Percentiles rank a stretch among this genome's conserved stretches.
Evolutionary conservation across 192 early-diverging fungal species (phyloP).

Genomic region (Coemansia sp.): DNA sequence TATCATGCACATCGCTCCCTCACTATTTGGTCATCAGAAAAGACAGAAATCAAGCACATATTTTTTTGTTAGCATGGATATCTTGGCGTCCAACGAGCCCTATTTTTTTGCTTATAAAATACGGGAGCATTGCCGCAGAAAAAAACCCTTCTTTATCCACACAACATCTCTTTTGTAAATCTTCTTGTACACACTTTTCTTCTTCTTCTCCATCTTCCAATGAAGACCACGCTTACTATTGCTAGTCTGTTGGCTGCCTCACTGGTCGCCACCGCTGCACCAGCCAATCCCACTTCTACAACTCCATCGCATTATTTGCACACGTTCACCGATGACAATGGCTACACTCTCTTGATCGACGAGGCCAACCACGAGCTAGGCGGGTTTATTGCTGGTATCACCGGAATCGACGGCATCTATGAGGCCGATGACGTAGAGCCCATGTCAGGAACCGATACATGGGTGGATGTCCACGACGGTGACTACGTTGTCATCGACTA

Average conservation of each 20-base stretch:
- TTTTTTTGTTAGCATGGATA: not conserved
- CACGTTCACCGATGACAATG: constrained; percentile 31
- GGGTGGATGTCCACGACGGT: constrained; percentile 38
- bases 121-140: not conserved
- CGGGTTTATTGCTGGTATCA: constrained; percentile 10
- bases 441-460: constrained; percentile 24
- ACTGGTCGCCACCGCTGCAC: constrained; percentile 1
- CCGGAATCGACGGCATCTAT: constrained; percentile 41
- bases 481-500: constrained; percentile 41
- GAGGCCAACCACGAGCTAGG: constrained; percentile 32
- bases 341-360: constrained; percentile 38
- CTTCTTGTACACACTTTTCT: not conserved
- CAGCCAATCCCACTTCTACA: not conserved
- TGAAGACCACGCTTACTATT: constrained; percentile 9
- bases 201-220: not conserved
- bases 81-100: constrained; percentile 5
- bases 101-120: not conserved
- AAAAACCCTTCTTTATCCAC: not conserved
- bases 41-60: not conserved
- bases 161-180: not conserved
- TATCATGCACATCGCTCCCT: not conserved
- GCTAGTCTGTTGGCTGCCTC: constrained; percentile 10
- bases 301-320: constrained; percentile 26
- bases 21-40: not conserved
- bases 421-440: constrained; percentile 9